A percentile compares a stretch with the other conserved stretches of the same genome.
phyloP scores from a whole-genome alignment of 2,329 filamentous ascomycete genomes.

The Truncatella angustata region DNA sequence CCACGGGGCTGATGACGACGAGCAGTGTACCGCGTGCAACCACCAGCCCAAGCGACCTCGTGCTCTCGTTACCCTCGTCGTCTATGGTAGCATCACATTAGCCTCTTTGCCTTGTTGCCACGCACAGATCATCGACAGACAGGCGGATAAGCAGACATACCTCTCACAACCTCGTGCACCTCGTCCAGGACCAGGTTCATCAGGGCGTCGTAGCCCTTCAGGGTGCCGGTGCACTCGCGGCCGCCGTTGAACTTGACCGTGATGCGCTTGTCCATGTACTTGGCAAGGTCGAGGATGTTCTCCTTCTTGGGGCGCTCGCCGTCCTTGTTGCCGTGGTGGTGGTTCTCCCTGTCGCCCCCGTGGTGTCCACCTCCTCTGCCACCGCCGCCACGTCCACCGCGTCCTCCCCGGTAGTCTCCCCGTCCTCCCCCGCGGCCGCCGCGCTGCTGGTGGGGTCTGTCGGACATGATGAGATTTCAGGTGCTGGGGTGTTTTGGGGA shows the following conservation, averaged over 20 bases:
- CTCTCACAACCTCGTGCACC: conserved; percentile 84
- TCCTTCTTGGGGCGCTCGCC: conserved; percentile 89
- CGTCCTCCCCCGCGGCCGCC: conserved; percentile 42
- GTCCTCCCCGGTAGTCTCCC: conserved; percentile 30
- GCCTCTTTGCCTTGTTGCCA: conserved; percentile 9
- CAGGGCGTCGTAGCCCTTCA: conserved; percentile 95
- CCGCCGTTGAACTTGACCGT: conserved; percentile 96
- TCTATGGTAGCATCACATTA: conserved; percentile 51
- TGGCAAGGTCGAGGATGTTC: conserved; percentile 91
- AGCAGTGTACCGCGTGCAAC: conserved; percentile 91
- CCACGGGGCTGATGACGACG: conserved; percentile 86
- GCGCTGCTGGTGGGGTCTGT: conserved; percentile 48
- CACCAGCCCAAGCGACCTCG: conserved; percentile 77
- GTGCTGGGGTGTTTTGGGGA: not conserved
- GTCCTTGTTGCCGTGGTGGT: conserved; percentile 58
- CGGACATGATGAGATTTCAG: conserved; percentile 42
- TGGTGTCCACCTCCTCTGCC: conserved; percentile 43
- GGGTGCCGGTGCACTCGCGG: conserved; percentile 78
- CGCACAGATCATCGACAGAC: not conserved
- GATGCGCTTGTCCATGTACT: conserved; percentile 97
- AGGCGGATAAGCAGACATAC: conserved; percentile 45
- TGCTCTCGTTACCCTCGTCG: conserved; percentile 85
- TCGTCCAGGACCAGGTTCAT: conserved; percentile 98
- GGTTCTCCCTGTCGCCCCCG: conserved; percentile 39
- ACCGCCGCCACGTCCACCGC: conserved; percentile 37